Conservation (phyloP, 2,329 filamentous ascomycete genomes). For the Pseudonectria foliicola region DNA sequence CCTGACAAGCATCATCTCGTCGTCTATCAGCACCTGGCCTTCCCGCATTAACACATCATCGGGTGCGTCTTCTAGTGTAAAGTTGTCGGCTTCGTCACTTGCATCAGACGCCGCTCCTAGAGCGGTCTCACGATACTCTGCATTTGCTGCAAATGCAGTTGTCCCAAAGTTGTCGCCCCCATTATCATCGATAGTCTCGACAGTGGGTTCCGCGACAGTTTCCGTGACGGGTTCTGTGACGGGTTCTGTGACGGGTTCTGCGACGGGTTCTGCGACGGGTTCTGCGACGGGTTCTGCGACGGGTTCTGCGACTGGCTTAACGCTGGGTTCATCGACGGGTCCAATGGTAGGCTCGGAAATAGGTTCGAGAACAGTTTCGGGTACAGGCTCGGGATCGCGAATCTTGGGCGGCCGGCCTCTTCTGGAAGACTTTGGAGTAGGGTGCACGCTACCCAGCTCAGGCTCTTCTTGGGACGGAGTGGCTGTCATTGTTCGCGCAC, state of each 20-base stretch:
- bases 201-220: too few species aligned
- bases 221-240: too few species aligned
- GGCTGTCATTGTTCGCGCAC: constrained; percentile 25
- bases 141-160: too few species aligned
- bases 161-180: too few species aligned
- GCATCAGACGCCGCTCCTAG: constrained; percentile 22
- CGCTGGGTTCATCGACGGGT: too few species aligned
- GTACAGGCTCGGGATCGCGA: constrained; percentile 16
- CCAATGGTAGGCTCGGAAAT: too few species aligned
- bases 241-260: too few species aligned
- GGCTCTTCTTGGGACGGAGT: constrained; percentile 20
- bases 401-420: constrained; percentile 26
- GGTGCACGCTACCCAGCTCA: constrained; percentile 14
- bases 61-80: neutral
- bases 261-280: too few species aligned
- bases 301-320: too few species aligned
- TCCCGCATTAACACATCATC: constrained; percentile 1
- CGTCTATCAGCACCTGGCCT: constrained; percentile 15
- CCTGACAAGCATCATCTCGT: constrained; percentile 24
- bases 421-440: constrained; percentile 26
- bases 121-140: constrained; percentile 18
- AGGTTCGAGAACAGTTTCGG: too few species aligned
- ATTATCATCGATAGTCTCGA: too few species aligned
- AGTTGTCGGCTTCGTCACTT: constrained; percentile 13
- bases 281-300: too few species aligned